Evolutionary conservation across 176 grass and related monocot genomes (phyloP), one percentile per base, ranked within the genome.

Genomic region (Pontederia crassipes): DNA sequence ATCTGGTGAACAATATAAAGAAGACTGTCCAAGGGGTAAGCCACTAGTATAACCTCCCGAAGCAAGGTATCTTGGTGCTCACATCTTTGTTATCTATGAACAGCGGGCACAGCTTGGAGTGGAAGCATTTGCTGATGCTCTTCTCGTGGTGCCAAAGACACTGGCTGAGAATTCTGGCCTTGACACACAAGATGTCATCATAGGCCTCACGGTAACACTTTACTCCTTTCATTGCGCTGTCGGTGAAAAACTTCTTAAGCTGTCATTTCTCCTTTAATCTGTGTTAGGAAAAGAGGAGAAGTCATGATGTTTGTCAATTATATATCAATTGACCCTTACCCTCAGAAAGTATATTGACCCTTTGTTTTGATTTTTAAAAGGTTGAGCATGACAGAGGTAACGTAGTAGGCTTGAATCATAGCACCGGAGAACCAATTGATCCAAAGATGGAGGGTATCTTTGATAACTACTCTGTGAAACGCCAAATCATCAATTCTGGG

Each of bases 361-460:
- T 17, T 2, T 15, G 24, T 68, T 60, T 48, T 64, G 40, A 60
- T 68, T 8, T 66, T 51, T 10, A 59, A 9, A 73, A 97, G 93
- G 89, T 79, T 16, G 81, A 92, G 57, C 84, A 97, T 52, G 87
- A 97, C 45, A 85, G 80, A 47, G 93, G 87, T 55, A 82, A 88
- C 49, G 52, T 86, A 13, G 93, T 88, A 67, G 93, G 93, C 61
- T 61, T 92, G 67, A 97, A 88, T 68, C 87, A 88, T 68, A 76
- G 85, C 64, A 81, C 81, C 17, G 93, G 87, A 2, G 87, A 91
- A 45, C 93, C 84, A 24, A 78, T 97, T 62, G 93, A 97, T 46
- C 93, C 93, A 1, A 76, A 92, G 16, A 92, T 88, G 87, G 93
- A 97, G 46, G 93, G 93, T 28, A 97, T 97, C 75, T 97, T 88